Percentiles rank a stretch among this genome's conserved stretches.
These are phyloP conservation scores for Hygrophila difformis DNA, from an alignment of 257 asterid species.

Conservation along the genomic window DNA sequence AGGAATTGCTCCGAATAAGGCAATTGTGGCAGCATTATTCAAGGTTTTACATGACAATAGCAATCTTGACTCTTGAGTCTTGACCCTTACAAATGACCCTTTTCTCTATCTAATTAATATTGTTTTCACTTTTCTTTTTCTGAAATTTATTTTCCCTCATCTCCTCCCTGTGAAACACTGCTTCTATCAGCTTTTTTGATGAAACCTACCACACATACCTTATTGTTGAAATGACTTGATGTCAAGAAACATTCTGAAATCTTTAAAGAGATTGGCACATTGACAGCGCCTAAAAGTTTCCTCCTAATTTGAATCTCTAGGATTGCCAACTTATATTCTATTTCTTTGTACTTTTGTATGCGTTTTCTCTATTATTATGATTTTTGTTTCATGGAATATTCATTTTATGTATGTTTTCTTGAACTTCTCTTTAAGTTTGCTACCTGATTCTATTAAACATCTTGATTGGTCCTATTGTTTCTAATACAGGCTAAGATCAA, in stretches of 20 bases:
- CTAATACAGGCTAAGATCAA: conserved; percentile 59
- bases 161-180: no score
- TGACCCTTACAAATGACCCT: no score
- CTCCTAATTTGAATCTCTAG: neutral
- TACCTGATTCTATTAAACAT: neutral
- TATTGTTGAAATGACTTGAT: neutral
- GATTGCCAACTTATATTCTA: neutral
- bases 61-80: no score
- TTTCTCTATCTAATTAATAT: no score
- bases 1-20: conserved; percentile 45
- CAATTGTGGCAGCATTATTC: conserved; percentile 48
- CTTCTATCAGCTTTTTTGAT: no score
- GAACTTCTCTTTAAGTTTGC: neutral
- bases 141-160: no score
- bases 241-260: neutral
- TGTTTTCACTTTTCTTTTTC: no score
- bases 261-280: neutral
- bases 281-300: conserved; percentile 1
- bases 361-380: conserved; percentile 1
- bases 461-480: conserved; percentile 14
- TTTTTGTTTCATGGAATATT: neutral
- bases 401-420: neutral
- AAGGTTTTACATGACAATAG: no score
- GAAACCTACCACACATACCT: no score
- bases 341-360: neutral